phyloP scores from a whole-genome alignment of 768 basidiomycete genomes.

The Tylopilus vinaceipallidus region DNA sequence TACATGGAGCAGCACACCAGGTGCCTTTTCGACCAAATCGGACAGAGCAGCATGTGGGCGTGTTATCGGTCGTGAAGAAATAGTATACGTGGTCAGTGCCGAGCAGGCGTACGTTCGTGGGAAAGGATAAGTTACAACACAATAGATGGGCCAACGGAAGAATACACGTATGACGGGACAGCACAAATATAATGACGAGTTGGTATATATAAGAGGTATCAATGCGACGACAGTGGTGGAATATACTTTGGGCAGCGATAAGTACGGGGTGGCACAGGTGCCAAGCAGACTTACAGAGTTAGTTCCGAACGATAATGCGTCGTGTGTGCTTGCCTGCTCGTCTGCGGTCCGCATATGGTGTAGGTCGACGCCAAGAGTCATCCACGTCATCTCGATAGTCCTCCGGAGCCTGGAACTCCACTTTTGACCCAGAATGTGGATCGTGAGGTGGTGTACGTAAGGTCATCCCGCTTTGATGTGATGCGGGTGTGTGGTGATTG shows the following conservation, averaged over 20 bases:
- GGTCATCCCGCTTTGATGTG: conserved; percentile 25
- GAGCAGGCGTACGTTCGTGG: background rate
- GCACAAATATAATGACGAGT: conserved; percentile 19
- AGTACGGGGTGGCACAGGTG: background rate
- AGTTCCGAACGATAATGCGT: conserved; percentile 58
- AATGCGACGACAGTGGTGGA: conserved; percentile 15
- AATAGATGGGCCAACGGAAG: conserved; percentile 5
- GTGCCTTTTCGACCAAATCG: conserved; percentile 10
- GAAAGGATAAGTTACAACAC: conserved; percentile 12
- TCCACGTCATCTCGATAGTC: conserved; percentile 59
- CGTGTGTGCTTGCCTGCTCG: conserved; percentile 80
- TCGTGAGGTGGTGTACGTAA: conserved; percentile 51
- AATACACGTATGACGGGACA: conserved; percentile 26
- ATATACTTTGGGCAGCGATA: conserved; percentile 1
- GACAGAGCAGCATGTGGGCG: conserved; percentile 13
- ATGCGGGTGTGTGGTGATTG: conserved; percentile 31
- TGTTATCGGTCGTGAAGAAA: conserved; percentile 5
- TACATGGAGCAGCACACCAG: conserved; percentile 4
- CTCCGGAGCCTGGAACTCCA: conserved; percentile 37
- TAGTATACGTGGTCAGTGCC: conserved; percentile 15
- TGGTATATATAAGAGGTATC: conserved; percentile 25
- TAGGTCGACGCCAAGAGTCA: conserved; percentile 70
- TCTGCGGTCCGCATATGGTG: conserved; percentile 70
- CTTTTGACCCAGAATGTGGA: conserved; percentile 32
- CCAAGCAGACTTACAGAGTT: conserved; percentile 6